These are phyloP conservation scores for Cymodocea nodosa DNA, from an alignment of 116 monocot species.

Conservation along the genomic window DNA sequence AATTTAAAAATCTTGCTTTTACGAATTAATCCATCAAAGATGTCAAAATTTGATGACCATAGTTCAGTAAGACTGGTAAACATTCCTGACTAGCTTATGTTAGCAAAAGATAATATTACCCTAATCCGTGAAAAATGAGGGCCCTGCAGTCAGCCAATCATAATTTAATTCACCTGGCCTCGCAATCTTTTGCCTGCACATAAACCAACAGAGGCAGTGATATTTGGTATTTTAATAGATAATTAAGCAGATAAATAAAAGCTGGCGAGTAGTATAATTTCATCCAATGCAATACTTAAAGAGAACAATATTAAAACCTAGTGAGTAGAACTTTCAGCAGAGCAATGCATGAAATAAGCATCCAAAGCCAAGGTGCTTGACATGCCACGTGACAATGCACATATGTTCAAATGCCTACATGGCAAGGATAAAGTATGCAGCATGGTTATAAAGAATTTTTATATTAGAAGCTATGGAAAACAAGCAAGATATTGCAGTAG, in stretches of 20 bases:
- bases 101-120: not conserved
- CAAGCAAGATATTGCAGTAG: too few relatives aligned
- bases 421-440: not conserved
- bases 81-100: not conserved
- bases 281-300: not conserved
- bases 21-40: too few relatives aligned
- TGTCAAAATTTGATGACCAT: too few relatives aligned
- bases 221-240: not conserved
- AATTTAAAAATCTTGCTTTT: too few relatives aligned
- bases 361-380: not conserved
- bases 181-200: conserved; percentile 75
- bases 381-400: not conserved
- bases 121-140: conserved; percentile 56
- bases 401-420: not conserved
- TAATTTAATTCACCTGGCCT: conserved; percentile 80
- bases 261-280: not conserved
- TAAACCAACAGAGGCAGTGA: not conserved
- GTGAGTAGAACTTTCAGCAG: not conserved
- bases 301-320: not conserved
- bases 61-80: too few relatives aligned
- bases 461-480: too few relatives aligned
- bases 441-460: too few relatives aligned
- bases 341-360: not conserved
- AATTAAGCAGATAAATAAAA: not conserved
- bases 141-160: conserved; percentile 55